These are phyloP conservation scores for Fusarium sp. DNA, from an alignment of 2,329 filamentous ascomycete genomes.

Conservation along the genomic window DNA sequence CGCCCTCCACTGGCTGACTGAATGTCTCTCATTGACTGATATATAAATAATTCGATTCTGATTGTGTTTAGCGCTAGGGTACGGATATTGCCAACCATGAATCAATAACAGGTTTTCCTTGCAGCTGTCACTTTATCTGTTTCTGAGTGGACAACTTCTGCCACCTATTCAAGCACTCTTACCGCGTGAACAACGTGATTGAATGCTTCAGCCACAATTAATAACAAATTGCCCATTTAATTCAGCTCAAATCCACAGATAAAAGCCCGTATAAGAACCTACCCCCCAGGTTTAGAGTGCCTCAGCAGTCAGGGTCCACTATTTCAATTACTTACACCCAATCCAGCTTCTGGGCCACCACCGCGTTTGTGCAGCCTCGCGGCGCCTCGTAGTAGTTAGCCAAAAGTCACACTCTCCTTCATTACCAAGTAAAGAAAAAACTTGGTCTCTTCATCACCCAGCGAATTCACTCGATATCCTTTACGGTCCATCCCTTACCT, in stretches of 20 bases:
- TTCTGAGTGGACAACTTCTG: not conserved
- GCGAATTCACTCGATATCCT: slow-evolving; percentile 22
- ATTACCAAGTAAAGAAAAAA: slow-evolving; percentile 1
- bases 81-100: slow-evolving; percentile 5
- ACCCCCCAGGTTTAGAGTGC: not conserved
- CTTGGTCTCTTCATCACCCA: slow-evolving; percentile 21
- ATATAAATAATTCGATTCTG: not conserved
- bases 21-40: not conserved
- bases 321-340: slow-evolving; percentile 2
- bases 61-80: not conserved
- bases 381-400: slow-evolving; percentile 29
- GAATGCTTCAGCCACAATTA: not conserved
- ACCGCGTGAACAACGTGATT: not conserved
- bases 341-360: slow-evolving; percentile 26
- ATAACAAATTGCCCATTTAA: not conserved
- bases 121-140: not conserved
- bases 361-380: slow-evolving; percentile 41
- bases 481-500: slow-evolving; percentile 27
- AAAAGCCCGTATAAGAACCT: not conserved
- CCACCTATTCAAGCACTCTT: not conserved
- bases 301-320: slow-evolving; percentile 12
- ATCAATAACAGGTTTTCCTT: not conserved
- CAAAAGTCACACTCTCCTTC: slow-evolving; percentile 20
- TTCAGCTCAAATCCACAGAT: not conserved
- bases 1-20: not conserved